Conservation (phyloP, 2,329 filamentous ascomycete species). For the Diaporthe capsici region DNA sequence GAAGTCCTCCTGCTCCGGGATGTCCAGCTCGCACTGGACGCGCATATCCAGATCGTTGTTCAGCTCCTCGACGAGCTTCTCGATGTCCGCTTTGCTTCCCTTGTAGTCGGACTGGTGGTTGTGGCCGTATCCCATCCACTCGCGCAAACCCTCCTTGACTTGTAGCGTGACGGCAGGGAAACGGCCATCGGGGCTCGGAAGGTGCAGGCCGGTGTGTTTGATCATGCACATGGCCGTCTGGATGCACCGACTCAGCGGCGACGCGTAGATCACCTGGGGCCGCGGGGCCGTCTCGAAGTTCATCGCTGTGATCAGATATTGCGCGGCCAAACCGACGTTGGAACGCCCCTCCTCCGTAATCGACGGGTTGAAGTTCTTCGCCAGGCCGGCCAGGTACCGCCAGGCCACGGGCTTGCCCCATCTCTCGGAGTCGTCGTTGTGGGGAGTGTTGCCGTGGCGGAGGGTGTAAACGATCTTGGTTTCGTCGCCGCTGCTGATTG, state of each 20-base stretch:
- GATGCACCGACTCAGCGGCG: constrained; percentile 38
- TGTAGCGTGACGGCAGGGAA: background rate
- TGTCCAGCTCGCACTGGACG: background rate
- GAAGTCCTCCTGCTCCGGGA: background rate
- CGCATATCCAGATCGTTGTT: background rate
- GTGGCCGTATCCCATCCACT: constrained; percentile 41
- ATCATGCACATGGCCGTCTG: constrained; percentile 35
- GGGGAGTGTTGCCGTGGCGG: constrained; percentile 35
- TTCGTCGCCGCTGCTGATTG: background rate
- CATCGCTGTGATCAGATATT: background rate
- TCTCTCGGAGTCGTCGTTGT: constrained; percentile 28
- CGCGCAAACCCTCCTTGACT: constrained; percentile 39
- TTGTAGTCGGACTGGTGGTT: constrained; percentile 35
- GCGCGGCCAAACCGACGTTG: constrained; percentile 1
- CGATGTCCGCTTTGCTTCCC: background rate
- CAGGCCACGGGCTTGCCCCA: constrained; percentile 35
- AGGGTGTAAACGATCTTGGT: constrained; percentile 34
- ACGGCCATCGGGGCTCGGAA: background rate
- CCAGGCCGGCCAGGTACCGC: constrained; percentile 31
- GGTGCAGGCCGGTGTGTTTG: background rate
- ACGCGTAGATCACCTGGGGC: constrained; percentile 28
- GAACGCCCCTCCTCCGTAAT: constrained; percentile 1
- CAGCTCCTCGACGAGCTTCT: constrained; percentile 1
- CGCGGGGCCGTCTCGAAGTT: background rate
- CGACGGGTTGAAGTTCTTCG: constrained; percentile 29